phyloP scores from a whole-genome alignment of 106 monocot species.

The Dioscorea dumetorum region DNA sequence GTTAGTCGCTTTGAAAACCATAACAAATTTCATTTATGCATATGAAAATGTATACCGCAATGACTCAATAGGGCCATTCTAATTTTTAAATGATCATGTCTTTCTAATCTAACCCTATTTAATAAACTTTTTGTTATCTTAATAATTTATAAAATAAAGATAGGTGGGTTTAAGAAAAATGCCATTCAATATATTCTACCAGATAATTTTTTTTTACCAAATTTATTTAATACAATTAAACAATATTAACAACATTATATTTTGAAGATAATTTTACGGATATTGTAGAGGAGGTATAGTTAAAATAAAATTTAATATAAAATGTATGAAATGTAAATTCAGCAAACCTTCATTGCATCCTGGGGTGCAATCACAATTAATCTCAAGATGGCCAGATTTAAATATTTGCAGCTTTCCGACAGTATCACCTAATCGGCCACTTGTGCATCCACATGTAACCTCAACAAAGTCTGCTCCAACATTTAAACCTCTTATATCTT shows the following conservation, averaged over 20 bases:
- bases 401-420: conserved; percentile 63
- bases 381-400: conserved; percentile 53
- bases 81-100: too few relatives aligned
- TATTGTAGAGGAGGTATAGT: background rate
- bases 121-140: too few relatives aligned
- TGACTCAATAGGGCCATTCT: too few relatives aligned
- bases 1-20: too few relatives aligned
- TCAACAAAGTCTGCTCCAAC: conserved; percentile 39
- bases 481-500: conserved; percentile 44
- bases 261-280: background rate
- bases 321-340: background rate
- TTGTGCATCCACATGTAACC: conserved; percentile 86
- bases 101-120: too few relatives aligned
- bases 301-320: background rate
- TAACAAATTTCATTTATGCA: too few relatives aligned
- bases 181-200: too few relatives aligned
- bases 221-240: background rate
- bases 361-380: conserved; percentile 65
- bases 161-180: too few relatives aligned
- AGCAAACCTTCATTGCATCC: conserved; percentile 66
- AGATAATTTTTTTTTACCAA: too few relatives aligned
- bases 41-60: too few relatives aligned
- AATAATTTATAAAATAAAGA: too few relatives aligned
- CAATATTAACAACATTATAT: background rate
- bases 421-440: conserved; percentile 68